These are phyloP conservation scores for Ephemerocybe angulata DNA, from an alignment of 768 basidiomycete genomes.

Conservation along the genomic window DNA sequence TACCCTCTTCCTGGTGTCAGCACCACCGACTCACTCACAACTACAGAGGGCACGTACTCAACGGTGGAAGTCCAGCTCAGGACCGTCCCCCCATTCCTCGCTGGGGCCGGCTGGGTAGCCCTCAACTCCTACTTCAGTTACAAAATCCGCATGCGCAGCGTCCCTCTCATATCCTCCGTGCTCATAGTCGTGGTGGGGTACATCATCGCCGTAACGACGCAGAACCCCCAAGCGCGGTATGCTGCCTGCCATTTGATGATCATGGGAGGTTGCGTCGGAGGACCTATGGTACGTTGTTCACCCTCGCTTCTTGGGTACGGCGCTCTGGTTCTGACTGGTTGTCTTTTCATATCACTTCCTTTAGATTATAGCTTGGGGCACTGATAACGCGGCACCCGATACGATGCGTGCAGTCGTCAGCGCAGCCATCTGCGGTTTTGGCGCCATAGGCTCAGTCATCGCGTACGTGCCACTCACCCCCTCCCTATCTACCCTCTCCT, in stretches of 20 bases:
- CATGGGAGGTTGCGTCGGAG: conserved; percentile 36
- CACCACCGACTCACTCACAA: neutral
- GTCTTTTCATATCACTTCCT: no score
- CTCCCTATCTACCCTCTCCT: neutral
- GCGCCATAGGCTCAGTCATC: conserved; percentile 45
- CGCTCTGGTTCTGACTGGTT: neutral
- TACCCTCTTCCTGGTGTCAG: conserved; percentile 20
- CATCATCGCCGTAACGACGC: conserved; percentile 39
- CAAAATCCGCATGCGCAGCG: conserved; percentile 32
- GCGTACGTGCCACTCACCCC: conserved; percentile 30
- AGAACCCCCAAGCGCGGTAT: conserved; percentile 42
- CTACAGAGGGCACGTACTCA: conserved; percentile 28
- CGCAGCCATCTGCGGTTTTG: conserved; percentile 43
- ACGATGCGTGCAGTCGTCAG: conserved; percentile 45
- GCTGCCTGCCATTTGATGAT: conserved; percentile 46
- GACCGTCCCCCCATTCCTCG: conserved; percentile 45
- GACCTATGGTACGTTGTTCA: conserved; percentile 26
- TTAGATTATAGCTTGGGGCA: conserved; percentile 43
- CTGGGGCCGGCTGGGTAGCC: conserved; percentile 38
- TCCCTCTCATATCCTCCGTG: conserved; percentile 33
- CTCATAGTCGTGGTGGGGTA: conserved; percentile 41
- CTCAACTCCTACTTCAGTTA: conserved; percentile 32
- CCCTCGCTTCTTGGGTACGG: neutral
- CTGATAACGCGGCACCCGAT: conserved; percentile 48
- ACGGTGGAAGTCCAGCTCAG: conserved; percentile 44